Evolutionary conservation across 2,329 filamentous ascomycete genomes (phyloP), one percentile per base, ranked within the genome.

Genomic region (Exophiala sp.): DNA sequence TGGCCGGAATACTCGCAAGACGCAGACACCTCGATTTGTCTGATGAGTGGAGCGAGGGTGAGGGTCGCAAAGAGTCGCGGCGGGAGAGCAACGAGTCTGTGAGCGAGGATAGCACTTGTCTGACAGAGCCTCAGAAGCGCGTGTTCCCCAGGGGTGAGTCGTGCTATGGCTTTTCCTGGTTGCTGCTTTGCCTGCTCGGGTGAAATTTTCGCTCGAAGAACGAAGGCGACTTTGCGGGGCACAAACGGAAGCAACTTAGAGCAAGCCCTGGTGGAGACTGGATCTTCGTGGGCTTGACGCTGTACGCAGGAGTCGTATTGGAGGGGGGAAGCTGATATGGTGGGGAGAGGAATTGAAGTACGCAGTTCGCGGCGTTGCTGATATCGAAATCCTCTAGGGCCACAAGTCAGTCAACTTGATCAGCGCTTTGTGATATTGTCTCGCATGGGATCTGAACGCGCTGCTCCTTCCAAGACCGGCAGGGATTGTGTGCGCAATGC

Each of bases 121-220:
- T 54, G 51, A 52, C 50, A 52, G 54, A 56, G 51, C 54, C 54
- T 57, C 54, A 54, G 38, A 43, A 45, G 51, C 30, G 45, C 40
- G 48, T 38, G 34, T 39, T 49, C 23, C n/a, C n/a, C n/a, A n/a
- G 24, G 43, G 52, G 38, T 37, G 45, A 48, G 14, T 43, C 35
- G 50, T 21, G 34, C 14, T 30, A 29, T 43, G 14, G 34, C 34
- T 49, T 8, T 34, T 37, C 29, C n/a, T 43, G 37, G 49, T 34
- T 41, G 42, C 30, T 49, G 44, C 30, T 42, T 18, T 45, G 39
- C 44, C 35, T 39, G 44, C 35, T 40, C 37, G 45, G 52, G 30
- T 38, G 48, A 52, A 55, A 51, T 55, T 55, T 49, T 54, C 52
- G 35, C 42, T 43, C 32, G 24, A 34, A 41, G 38, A 45, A 48